Evolutionary conservation across 1,284 basidiomycete genomes (phyloP).

Genomic region (Rhodotorula sp.): DNA sequence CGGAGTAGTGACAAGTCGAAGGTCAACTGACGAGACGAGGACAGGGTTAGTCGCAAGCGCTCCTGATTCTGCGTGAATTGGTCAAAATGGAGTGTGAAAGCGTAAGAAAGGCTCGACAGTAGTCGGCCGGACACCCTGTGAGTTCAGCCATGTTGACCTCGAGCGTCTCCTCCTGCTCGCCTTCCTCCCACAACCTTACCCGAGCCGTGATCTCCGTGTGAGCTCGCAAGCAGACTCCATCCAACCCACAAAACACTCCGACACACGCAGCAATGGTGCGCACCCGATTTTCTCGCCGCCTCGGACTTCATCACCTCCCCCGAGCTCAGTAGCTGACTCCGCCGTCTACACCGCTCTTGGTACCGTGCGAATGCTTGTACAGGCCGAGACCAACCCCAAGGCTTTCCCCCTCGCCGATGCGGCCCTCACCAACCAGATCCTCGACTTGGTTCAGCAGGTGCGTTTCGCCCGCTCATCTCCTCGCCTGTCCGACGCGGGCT

Average conservation of each 20-base stretch:
- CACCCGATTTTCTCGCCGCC: not conserved
- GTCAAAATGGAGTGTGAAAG: no score
- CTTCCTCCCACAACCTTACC: not conserved
- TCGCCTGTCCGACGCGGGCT: not conserved
- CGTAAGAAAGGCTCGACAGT: no score
- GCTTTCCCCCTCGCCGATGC: slow-evolving; percentile 92
- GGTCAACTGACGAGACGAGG: no score
- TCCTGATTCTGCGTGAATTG: no score
- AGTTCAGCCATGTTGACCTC: no score
- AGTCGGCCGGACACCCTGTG: no score
- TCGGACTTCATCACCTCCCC: not conserved
- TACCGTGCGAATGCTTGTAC: not conserved
- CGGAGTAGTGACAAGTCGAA: not conserved
- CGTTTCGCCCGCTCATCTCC: not conserved
- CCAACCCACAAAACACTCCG: not conserved
- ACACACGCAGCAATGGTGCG: slow-evolving; percentile 8
- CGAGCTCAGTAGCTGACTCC: not conserved
- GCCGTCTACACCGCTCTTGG: not conserved
- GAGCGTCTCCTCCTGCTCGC: no score
- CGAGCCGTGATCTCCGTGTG: slow-evolving; percentile 40
- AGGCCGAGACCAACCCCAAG: slow-evolving; percentile 59
- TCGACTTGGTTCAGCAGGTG: slow-evolving; percentile 49
- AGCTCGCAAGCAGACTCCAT: slow-evolving; percentile 21
- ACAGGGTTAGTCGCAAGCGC: no score
- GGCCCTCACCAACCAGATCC: slow-evolving; percentile 86